Conservation (phyloP, 2,329 filamentous ascomycete species). For the Beauveria pseudobassiana region DNA sequence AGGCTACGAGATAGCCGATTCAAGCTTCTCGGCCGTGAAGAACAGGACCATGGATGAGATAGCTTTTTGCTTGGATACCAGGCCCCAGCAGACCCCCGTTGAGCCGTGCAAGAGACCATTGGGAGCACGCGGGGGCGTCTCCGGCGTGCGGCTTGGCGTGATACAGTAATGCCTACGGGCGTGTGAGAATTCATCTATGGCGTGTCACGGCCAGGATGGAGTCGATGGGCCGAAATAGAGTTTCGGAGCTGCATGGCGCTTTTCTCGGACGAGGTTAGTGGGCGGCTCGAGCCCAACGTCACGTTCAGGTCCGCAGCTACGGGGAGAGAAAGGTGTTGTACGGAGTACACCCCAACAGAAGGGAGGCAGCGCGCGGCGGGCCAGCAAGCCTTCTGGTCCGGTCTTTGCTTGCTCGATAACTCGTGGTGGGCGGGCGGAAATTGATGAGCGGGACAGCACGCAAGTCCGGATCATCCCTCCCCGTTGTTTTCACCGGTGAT, state of each 20-base stretch:
- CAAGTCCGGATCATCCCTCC: conserved; percentile 5
- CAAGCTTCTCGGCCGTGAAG: background rate
- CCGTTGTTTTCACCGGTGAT: background rate
- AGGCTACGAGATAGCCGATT: conserved; percentile 1
- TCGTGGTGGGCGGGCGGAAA: background rate
- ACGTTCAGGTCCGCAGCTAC: background rate
- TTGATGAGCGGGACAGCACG: background rate
- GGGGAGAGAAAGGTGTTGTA: background rate
- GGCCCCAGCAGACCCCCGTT: background rate
- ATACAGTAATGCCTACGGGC: background rate
- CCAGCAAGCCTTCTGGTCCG: background rate
- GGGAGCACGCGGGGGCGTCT: background rate
- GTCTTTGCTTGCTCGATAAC: conserved; percentile 2
- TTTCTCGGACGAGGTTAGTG: conserved; percentile 8
- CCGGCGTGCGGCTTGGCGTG: background rate
- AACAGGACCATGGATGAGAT: background rate
- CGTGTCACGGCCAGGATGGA: background rate
- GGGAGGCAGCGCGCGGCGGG: background rate
- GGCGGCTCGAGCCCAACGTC: conserved; percentile 9
- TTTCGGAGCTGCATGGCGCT: conserved; percentile 5
- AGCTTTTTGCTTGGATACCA: background rate
- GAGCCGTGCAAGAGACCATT: background rate
- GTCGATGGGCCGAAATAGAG: conserved; percentile 9
- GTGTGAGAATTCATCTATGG: background rate
- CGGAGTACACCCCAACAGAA: background rate